Evolutionary conservation across 306 rosid genomes (phyloP).

Genomic region (Coriaria nepalensis): DNA sequence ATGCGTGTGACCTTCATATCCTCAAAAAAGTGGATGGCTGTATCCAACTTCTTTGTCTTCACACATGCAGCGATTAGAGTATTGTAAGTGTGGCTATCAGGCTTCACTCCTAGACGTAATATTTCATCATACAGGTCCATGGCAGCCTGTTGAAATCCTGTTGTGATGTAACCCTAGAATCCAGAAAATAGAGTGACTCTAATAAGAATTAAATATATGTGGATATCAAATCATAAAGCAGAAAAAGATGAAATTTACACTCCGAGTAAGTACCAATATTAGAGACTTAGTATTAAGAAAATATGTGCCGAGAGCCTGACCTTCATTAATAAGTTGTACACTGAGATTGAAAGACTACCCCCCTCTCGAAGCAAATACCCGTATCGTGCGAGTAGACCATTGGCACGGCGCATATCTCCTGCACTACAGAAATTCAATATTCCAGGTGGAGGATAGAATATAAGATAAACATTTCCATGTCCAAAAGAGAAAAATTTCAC

Average conservation of each 20-base stretch:
- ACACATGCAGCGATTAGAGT: conserved; percentile 65
- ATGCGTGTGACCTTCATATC: conserved; percentile 67
- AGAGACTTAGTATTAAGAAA: too few species aligned
- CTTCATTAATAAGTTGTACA: conserved; percentile 74
- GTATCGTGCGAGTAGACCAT: conserved; percentile 72
- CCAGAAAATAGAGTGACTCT: not conserved
- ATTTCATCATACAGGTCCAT: conserved; percentile 40
- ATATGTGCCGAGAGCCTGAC: conserved; percentile 32
- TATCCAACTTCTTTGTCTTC: conserved; percentile 44
- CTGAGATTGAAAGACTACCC: conserved; percentile 40
- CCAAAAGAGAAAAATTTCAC: too few species aligned
- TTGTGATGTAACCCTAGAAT: conserved; percentile 57
- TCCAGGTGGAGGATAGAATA: conserved; percentile 23
- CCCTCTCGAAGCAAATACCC: conserved; percentile 64
- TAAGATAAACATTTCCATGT: too few species aligned
- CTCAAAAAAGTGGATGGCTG: conserved; percentile 48
- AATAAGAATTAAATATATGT: too few species aligned
- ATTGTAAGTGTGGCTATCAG: conserved; percentile 69
- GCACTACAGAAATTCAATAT: conserved; percentile 45
- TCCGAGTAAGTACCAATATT: conserved; percentile 13
- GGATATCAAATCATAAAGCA: too few species aligned
- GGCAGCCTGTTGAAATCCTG: conserved; percentile 56
- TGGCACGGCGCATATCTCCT: conserved; percentile 83
- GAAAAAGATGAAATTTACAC: too few species aligned
- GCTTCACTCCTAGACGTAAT: conserved; percentile 40